Conservation (phyloP, 1,139 yeast species). For the Candida smagusa region DNA sequence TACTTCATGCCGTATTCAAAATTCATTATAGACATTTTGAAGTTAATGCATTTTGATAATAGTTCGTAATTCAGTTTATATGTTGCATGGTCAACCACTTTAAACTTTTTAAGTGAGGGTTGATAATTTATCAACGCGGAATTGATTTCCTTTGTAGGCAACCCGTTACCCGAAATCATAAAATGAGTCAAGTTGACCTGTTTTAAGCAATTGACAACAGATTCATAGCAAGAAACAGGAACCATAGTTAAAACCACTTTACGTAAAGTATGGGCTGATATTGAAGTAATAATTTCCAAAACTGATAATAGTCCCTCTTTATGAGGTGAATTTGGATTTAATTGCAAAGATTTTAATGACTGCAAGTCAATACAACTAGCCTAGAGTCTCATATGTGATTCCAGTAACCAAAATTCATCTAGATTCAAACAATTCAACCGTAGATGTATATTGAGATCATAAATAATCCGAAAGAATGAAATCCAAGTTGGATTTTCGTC, state of each 20-base stretch:
- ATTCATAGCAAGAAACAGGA: neutral
- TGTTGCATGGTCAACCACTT: slow-evolving; percentile 2
- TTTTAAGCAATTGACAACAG: neutral
- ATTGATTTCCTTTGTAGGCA: neutral
- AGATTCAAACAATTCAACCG: slow-evolving; percentile 12
- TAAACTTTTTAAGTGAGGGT: slow-evolving; percentile 1
- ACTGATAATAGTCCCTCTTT: neutral
- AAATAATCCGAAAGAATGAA: slow-evolving; percentile 13
- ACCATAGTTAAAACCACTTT: neutral
- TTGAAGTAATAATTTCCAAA: neutral
- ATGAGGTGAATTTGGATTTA: neutral
- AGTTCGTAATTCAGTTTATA: slow-evolving; percentile 8
- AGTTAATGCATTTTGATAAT: slow-evolving; percentile 13
- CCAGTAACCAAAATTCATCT: slow-evolving; percentile 11
- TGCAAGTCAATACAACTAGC: neutral
- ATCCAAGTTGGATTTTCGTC: slow-evolving; percentile 13
- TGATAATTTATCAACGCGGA: slow-evolving; percentile 1
- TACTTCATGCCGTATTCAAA: slow-evolving; percentile 18
- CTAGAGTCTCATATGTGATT: neutral
- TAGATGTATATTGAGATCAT: slow-evolving; percentile 4
- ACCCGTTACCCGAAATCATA: slow-evolving; percentile 1
- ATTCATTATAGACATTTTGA: slow-evolving; percentile 9
- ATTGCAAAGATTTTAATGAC: neutral
- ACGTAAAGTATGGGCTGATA: neutral
- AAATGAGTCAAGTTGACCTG: neutral